These are phyloP conservation scores for Didymella lethalis DNA, from an alignment of 2,329 filamentous ascomycete species.

Conservation along the genomic window DNA sequence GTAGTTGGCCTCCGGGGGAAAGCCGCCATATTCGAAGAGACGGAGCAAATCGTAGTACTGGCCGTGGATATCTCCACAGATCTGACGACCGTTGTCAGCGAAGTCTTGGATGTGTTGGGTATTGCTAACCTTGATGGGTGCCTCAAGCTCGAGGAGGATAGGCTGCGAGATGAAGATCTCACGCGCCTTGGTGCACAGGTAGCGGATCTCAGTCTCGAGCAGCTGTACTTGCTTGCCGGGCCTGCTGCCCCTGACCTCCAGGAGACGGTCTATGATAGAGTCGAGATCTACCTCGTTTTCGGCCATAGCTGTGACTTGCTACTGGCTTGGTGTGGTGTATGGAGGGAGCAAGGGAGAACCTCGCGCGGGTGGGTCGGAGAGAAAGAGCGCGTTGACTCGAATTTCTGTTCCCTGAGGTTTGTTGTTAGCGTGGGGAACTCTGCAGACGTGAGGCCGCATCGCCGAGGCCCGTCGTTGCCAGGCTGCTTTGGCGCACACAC, in stretches of 20 bases:
- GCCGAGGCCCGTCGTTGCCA: slow-evolving; percentile 25
- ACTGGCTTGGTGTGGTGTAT: slow-evolving; percentile 34
- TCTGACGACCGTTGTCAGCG: slow-evolving; percentile 63
- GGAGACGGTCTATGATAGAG: slow-evolving; percentile 97
- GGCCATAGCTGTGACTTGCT: slow-evolving; percentile 67
- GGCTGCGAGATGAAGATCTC: slow-evolving; percentile 99
- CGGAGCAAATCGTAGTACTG: slow-evolving; percentile 98
- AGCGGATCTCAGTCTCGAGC: slow-evolving; percentile 94
- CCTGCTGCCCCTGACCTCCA: slow-evolving; percentile 96
- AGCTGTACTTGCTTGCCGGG: slow-evolving; percentile 99
- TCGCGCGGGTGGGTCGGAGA: slow-evolving; percentile 44
- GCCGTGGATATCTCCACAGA: slow-evolving; percentile 98
- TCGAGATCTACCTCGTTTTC: slow-evolving; percentile 96
- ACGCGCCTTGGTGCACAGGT: slow-evolving; percentile 95
- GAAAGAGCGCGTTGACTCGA: slow-evolving; percentile 36
- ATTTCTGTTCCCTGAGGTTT: slow-evolving; percentile 30
- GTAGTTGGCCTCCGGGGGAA: slow-evolving; percentile 98
- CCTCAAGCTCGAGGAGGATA: slow-evolving; percentile 95
- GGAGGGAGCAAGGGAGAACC: slow-evolving; percentile 45
- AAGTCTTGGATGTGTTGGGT: slow-evolving; percentile 4
- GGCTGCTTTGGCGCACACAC: slow-evolving; percentile 14
- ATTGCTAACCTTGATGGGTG: slow-evolving; percentile 90
- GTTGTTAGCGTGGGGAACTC: slow-evolving; percentile 33
- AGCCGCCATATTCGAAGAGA: slow-evolving; percentile 97
- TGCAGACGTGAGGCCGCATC: slow-evolving; percentile 18